Percentiles rank a stretch among this genome's conserved stretches.
phyloP scores from a whole-genome alignment of 192 early-diverging fungal species.

The Geranomyces variabilis region DNA sequence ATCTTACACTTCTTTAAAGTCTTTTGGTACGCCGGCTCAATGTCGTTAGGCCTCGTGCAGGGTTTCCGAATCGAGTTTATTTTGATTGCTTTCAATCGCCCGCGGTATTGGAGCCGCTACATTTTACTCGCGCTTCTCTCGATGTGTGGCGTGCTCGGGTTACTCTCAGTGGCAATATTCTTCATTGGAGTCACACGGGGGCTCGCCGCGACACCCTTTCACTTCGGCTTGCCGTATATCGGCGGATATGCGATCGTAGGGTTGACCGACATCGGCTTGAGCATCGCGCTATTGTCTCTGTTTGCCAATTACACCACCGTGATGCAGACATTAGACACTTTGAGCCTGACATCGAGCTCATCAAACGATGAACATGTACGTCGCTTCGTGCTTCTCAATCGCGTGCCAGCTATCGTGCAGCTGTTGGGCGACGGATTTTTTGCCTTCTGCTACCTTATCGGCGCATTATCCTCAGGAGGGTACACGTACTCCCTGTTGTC shows the following conservation, averaged over 20 bases:
- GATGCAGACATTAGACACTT: conserved; percentile 5
- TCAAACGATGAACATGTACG: neutral
- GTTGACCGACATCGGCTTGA: neutral
- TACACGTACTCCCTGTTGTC: conserved; percentile 5
- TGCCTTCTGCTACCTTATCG: conserved; percentile 9
- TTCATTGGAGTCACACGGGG: neutral
- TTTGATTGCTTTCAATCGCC: conserved; percentile 8
- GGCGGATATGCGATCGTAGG: neutral
- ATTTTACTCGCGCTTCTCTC: neutral
- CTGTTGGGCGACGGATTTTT: conserved; percentile 5
- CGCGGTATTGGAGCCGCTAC: conserved; percentile 2
- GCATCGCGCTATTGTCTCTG: neutral
- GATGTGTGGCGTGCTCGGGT: neutral
- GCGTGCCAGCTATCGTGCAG: neutral
- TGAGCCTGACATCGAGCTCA: neutral
- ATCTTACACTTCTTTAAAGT: conserved; percentile 1
- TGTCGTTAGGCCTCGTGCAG: conserved; percentile 9
- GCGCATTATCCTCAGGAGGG: neutral
- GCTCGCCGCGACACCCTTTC: neutral
- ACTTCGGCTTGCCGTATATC: conserved; percentile 7
- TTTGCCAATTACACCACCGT: conserved; percentile 3
- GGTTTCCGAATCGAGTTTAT: conserved; percentile 25
- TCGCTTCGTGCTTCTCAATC: conserved; percentile 5
- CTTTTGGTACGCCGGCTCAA: conserved; percentile 7
- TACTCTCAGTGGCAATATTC: neutral